A percentile compares a stretch with the other conserved stretches of the same genome.
These are phyloP conservation scores for Yarrowia porcina DNA, from an alignment of 805 yeast genomes.

Conservation along the genomic window DNA sequence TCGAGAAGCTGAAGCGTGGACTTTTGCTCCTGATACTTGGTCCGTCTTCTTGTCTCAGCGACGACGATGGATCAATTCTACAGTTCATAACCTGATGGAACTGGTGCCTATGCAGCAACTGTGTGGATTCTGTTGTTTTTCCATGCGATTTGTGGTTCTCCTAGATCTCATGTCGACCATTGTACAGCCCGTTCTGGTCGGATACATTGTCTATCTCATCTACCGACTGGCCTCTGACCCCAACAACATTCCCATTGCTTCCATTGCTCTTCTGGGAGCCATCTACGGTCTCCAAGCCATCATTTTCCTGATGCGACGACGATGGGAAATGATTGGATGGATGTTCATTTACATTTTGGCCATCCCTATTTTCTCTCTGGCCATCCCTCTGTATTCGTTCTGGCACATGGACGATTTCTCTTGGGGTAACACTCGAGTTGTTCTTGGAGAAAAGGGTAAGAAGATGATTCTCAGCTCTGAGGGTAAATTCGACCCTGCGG, in stretches of 20 bases:
- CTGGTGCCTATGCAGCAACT: conserved; percentile 55
- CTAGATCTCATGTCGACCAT: conserved; percentile 58
- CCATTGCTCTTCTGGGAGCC: conserved; percentile 53
- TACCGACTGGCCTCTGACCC: conserved; percentile 49
- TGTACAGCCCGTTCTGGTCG: conserved; percentile 59
- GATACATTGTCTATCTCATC: conserved; percentile 47
- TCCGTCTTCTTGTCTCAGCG: conserved; percentile 58
- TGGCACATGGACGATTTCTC: conserved; percentile 68
- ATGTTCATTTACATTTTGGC: conserved; percentile 56
- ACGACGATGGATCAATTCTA: conserved; percentile 66
- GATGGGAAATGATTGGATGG: conserved; percentile 52
- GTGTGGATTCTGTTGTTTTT: conserved; percentile 64
- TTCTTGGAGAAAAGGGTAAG: conserved; percentile 51
- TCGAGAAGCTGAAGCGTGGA: conserved; percentile 57
- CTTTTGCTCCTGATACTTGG: conserved; percentile 59
- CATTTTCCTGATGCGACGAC: conserved; percentile 48
- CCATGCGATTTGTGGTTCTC: conserved; percentile 58
- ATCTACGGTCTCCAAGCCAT: conserved; percentile 58
- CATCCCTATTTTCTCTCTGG: conserved; percentile 57
- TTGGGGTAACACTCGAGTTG: conserved; percentile 64
- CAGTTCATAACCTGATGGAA: conserved; percentile 61
- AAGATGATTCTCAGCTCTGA: conserved; percentile 47
- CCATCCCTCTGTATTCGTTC: conserved; percentile 54
- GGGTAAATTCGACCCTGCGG: conserved; percentile 54
- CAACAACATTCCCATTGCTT: conserved; percentile 51